These are phyloP conservation scores for Catharanthus roseus DNA, from an alignment of 257 asterid species.

Conservation along the genomic window DNA sequence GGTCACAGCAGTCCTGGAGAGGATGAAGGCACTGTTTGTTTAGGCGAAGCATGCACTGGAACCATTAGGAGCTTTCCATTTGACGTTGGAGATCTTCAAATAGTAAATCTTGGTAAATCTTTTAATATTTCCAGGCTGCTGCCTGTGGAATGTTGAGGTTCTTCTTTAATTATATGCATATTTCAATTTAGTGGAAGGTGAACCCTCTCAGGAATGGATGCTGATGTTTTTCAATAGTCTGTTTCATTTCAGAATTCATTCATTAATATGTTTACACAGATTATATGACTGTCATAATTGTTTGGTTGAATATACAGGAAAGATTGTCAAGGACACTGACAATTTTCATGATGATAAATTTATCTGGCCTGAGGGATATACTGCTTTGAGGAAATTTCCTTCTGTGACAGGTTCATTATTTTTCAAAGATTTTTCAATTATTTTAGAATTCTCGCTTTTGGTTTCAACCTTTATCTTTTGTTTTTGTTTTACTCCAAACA, in stretches of 20 bases:
- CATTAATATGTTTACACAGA: not conserved
- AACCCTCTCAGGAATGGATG: not conserved
- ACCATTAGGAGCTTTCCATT: constrained; percentile 52
- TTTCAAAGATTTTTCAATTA: not conserved
- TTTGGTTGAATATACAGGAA: constrained; percentile 51
- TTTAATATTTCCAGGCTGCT: constrained; percentile 3
- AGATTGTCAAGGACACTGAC: constrained; percentile 56
- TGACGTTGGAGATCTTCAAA: constrained; percentile 63
- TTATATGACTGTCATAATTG: not conserved
- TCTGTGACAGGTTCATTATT: constrained; percentile 53
- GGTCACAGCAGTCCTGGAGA: constrained; percentile 36
- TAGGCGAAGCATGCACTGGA: constrained; percentile 47
- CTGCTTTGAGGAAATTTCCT: constrained; percentile 62
- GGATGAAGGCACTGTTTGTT: constrained; percentile 45
- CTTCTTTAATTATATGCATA: not conserved
- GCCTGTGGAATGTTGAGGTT: not conserved
- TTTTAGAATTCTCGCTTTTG: not conserved
- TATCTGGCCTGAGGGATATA: constrained; percentile 90
- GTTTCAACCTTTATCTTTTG: not conserved
- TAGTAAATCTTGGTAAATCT: constrained; percentile 66
- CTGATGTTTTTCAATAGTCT: not conserved
- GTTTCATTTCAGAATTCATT: not conserved
- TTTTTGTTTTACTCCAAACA: constrained; percentile 1
- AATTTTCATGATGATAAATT: constrained; percentile 66
- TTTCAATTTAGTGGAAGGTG: not conserved